Evolutionary conservation across 768 basidiomycete genomes (phyloP), one percentile per base, ranked within the genome.

Genomic region (Daedalea quercina): DNA sequence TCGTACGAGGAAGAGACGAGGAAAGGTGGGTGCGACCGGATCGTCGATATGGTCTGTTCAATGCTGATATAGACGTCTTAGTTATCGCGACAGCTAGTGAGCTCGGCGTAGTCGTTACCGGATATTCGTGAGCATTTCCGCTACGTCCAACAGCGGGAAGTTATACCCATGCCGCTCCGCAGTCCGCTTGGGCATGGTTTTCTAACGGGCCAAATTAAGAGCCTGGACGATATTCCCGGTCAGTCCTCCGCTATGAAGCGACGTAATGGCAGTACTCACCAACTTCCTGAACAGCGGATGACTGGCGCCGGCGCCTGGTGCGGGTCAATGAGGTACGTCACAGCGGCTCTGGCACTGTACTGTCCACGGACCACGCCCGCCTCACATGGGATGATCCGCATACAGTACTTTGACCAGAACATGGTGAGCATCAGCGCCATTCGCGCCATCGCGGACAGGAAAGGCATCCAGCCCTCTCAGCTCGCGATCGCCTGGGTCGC

Each of bases 121-220:
- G 76, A 31, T 86, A 87, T 60, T 78, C 80, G 76, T 77, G 49
- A 11, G 73, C n/a, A n/a, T 63, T 7, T 37, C 25, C 17, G 31
- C 24, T 2, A 17, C 42, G 17, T 44, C 1, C 15, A 31, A n/a
- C n/a, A n/a, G 4, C 4, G 8, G 26, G 15, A 17, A 53, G n/a
- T 42, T 12, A 12, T 0, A 19, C 47, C 23, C 45, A 12, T 57
- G 49, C 9, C 31, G 43, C n/a, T n/a, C n/a, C n/a, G n/a, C n/a
- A 83, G 76, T 31, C 80, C 81, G 0, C 71, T 82, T 0, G 80
- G 81, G 4, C 67, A 71, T 17, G 80, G 81, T 2, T 71, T 81
- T 61, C 66, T 83, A 28, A 76, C 77, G 0, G 80, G 81, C 0
- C 62, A 73, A 31, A 71, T 81, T 61, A 78, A 74, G 58, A 66